phyloP scores from a whole-genome alignment of 2,329 filamentous ascomycete species.

The Sordariomycetes sp. region DNA sequence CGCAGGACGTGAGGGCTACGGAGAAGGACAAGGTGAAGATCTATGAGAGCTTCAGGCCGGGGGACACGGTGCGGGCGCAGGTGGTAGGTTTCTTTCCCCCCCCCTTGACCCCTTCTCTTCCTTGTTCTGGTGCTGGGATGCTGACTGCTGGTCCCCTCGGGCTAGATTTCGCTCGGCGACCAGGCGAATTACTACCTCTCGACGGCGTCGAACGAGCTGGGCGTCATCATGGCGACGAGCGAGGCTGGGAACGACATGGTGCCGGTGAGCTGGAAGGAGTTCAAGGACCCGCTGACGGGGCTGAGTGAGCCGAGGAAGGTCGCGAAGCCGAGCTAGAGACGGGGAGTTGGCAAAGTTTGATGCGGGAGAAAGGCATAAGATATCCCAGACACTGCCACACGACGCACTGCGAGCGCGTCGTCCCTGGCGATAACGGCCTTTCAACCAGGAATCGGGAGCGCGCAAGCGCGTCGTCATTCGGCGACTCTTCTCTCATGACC shows the following conservation, averaged over 20 bases:
- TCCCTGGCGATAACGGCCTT: neutral
- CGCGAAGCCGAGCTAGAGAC: slow-evolving; percentile 70
- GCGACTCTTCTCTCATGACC: neutral
- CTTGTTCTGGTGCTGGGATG: neutral
- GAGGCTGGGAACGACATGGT: slow-evolving; percentile 84
- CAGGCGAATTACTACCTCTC: slow-evolving; percentile 93
- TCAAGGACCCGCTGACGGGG: slow-evolving; percentile 71
- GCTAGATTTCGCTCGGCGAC: slow-evolving; percentile 74
- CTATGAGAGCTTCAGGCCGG: slow-evolving; percentile 80
- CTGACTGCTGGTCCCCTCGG: slow-evolving; percentile 6
- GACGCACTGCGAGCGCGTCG: too few species aligned
- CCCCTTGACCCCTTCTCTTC: slow-evolving; percentile 3
- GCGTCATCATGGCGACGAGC: slow-evolving; percentile 85
- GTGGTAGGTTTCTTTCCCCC: slow-evolving; percentile 46
- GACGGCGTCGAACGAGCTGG: slow-evolving; percentile 81
- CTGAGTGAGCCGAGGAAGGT: slow-evolving; percentile 74
- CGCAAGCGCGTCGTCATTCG: neutral
- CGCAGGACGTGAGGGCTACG: slow-evolving; percentile 85
- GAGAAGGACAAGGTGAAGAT: slow-evolving; percentile 94
- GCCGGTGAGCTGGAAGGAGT: slow-evolving; percentile 91
- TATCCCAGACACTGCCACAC: too few species aligned
- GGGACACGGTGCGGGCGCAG: slow-evolving; percentile 77
- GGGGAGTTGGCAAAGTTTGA: neutral
- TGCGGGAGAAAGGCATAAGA: neutral
- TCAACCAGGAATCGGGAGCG: neutral